A percentile compares a stretch with the other conserved stretches of the same genome.
phyloP scores from a whole-genome alignment of 2,329 filamentous ascomycete species.

The Fusarium nisikadoi region DNA sequence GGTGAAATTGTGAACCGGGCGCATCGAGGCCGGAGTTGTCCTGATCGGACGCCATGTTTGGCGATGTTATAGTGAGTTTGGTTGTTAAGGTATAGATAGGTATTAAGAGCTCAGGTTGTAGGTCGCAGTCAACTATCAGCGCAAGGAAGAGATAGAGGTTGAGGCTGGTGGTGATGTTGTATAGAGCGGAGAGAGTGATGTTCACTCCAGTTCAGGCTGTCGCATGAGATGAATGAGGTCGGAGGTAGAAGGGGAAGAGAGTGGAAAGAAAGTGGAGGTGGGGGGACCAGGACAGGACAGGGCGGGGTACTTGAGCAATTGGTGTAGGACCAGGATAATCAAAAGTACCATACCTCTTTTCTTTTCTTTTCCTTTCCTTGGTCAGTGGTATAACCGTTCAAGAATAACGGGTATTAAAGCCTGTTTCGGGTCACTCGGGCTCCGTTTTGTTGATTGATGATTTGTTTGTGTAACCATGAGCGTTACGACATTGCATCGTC shows the following conservation, averaged over 20 bases:
- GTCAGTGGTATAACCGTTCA: background rate
- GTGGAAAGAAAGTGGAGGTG: conserved; percentile 2
- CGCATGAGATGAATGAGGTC: conserved; percentile 25
- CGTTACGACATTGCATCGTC: background rate
- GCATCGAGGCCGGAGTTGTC: conserved; percentile 46
- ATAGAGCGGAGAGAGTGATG: conserved; percentile 12
- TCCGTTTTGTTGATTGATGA: background rate
- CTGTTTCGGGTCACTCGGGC: conserved; percentile 18
- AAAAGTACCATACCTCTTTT: background rate
- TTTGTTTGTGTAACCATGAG: conserved; percentile 10
- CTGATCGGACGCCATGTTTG: conserved; percentile 57
- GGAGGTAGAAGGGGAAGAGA: conserved; percentile 1
- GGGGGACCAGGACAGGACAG: background rate
- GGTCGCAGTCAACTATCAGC: background rate
- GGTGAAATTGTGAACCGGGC: conserved; percentile 53
- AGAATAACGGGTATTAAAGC: conserved; percentile 2
- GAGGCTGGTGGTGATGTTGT: conserved; percentile 20
- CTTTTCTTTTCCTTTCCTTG: background rate
- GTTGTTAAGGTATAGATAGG: background rate
- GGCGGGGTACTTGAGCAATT: conserved; percentile 22
- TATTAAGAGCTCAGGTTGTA: background rate
- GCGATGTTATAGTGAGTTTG: conserved; percentile 41
- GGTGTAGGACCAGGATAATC: background rate
- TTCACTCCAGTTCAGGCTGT: conserved; percentile 2
- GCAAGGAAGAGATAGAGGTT: background rate